A percentile compares a stretch with the other conserved stretches of the same genome.
These are phyloP conservation scores for Rhizomucor pusillus DNA, from an alignment of 371 early-diverging fungal species.

Conservation along the genomic window DNA sequence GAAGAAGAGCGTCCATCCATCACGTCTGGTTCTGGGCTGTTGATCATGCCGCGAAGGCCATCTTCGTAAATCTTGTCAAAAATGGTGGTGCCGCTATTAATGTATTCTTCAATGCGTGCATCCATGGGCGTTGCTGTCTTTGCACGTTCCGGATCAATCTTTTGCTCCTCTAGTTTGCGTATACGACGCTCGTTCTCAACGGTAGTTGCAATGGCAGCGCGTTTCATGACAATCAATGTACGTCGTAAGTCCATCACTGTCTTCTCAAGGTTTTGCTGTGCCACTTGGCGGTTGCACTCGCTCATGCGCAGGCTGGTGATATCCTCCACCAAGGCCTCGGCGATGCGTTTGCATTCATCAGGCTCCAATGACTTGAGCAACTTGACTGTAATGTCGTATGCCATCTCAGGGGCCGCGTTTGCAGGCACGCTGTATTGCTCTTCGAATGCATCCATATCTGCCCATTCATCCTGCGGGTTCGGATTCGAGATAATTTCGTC, in stretches of 20 bases:
- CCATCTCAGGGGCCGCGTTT: constrained; percentile 57
- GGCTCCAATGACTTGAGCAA: constrained; percentile 68
- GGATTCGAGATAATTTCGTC: constrained; percentile 44
- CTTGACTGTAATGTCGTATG: constrained; percentile 61
- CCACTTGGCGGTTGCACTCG: constrained; percentile 61
- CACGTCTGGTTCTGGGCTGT: constrained; percentile 31
- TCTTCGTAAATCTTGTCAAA: constrained; percentile 64
- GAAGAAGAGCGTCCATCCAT: constrained; percentile 15
- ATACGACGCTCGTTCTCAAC: constrained; percentile 79
- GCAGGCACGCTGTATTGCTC: constrained; percentile 53
- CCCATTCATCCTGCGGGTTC: constrained; percentile 37
- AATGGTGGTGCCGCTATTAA: constrained; percentile 51
- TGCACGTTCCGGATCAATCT: constrained; percentile 4
- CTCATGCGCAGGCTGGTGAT: constrained; percentile 66
- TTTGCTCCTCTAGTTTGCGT: constrained; percentile 55
- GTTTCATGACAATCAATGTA: constrained; percentile 79
- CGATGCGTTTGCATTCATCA: constrained; percentile 67
- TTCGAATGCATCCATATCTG: constrained; percentile 55
- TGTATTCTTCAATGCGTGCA: constrained; percentile 45
- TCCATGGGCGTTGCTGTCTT: constrained; percentile 20
- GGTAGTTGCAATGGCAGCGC: constrained; percentile 74
- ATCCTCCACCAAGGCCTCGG: constrained; percentile 77
- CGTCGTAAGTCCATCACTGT: constrained; percentile 69
- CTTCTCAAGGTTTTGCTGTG: constrained; percentile 66
- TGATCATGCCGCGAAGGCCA: constrained; percentile 48